Conservation (phyloP, 108 stramenopile species). For the Nitzschia sp. region DNA sequence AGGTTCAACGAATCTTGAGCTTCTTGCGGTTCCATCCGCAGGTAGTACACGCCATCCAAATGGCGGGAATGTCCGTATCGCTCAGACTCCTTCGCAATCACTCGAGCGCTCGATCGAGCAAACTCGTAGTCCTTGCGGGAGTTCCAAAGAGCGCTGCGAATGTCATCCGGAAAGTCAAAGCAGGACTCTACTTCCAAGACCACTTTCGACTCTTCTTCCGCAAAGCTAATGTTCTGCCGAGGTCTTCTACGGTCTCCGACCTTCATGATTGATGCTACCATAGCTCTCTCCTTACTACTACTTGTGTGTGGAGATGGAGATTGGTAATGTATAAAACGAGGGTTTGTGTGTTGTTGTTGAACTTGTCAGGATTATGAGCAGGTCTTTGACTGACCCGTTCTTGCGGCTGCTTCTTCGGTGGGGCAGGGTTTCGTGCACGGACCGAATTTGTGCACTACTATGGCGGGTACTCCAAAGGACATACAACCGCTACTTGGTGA, state of each 20-base stretch:
- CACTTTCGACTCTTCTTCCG: slow-evolving; percentile 9
- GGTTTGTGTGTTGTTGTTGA: too few relatives aligned
- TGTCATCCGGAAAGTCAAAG: slow-evolving; percentile 11
- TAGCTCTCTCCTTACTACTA: not conserved
- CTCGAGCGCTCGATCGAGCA: slow-evolving; percentile 19
- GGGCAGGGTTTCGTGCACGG: too few relatives aligned
- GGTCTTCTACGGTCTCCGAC: slow-evolving; percentile 10
- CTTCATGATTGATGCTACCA: slow-evolving; percentile 3
- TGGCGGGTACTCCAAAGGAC: too few relatives aligned
- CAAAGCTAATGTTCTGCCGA: slow-evolving; percentile 5
- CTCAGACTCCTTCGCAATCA: slow-evolving; percentile 27
- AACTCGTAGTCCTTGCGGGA: slow-evolving; percentile 28
- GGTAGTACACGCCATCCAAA: slow-evolving; percentile 23
- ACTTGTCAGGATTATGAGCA: too few relatives aligned
- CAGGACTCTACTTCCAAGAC: slow-evolving; percentile 17
- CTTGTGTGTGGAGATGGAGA: too few relatives aligned
- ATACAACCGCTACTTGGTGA: too few relatives aligned
- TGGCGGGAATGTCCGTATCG: slow-evolving; percentile 27
- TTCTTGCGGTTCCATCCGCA: slow-evolving; percentile 4
- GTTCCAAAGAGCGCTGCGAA: slow-evolving; percentile 10
- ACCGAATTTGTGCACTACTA: too few relatives aligned
- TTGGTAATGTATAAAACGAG: too few relatives aligned
- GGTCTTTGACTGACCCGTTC: too few relatives aligned
- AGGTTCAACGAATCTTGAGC: slow-evolving; percentile 28
- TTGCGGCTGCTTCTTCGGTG: too few relatives aligned